Evolutionary conservation across 2,329 filamentous ascomycete species (phyloP).

Genomic region (Mariannaea elegans): DNA sequence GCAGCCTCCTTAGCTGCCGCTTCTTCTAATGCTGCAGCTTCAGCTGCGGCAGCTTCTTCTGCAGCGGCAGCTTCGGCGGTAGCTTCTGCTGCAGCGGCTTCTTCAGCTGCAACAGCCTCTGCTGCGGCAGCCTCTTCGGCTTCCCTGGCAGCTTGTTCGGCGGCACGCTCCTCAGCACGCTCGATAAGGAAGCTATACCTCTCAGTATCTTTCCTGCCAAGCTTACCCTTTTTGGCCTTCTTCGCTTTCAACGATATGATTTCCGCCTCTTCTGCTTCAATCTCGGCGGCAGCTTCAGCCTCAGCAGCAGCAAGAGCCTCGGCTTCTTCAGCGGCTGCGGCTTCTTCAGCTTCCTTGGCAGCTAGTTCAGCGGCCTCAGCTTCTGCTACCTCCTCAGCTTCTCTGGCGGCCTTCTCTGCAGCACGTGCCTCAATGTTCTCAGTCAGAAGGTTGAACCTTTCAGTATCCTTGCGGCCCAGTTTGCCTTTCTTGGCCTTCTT

Average conservation of each 20-base stretch:
- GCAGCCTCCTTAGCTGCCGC: constrained; percentile 36
- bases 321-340: constrained; percentile 16
- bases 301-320: constrained; percentile 11
- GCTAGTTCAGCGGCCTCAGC: constrained; percentile 29
- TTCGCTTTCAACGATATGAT: constrained; percentile 27
- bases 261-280: constrained; percentile 17
- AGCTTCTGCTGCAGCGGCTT: constrained; percentile 27
- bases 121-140: constrained; percentile 32
- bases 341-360: constrained; percentile 41
- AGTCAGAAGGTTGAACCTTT: constrained; percentile 15
- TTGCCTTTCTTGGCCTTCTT: constrained; percentile 46
- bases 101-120: constrained; percentile 35
- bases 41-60: constrained; percentile 10
- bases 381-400: constrained; percentile 23
- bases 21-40: constrained; percentile 1
- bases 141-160: constrained; percentile 28
- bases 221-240: constrained; percentile 35
- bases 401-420: constrained; percentile 19
- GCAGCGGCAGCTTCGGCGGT: constrained; percentile 34
- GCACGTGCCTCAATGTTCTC: constrained; percentile 17
- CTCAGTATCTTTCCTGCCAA: constrained; percentile 38
- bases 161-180: neutral
- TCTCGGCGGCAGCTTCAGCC: constrained; percentile 17
- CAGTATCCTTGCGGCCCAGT: constrained; percentile 25
- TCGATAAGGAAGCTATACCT: constrained; percentile 25